Base-by-base conservation (phyloP, 495 filamentous ascomycete species). In the Ascobolus immersus region DNA sequence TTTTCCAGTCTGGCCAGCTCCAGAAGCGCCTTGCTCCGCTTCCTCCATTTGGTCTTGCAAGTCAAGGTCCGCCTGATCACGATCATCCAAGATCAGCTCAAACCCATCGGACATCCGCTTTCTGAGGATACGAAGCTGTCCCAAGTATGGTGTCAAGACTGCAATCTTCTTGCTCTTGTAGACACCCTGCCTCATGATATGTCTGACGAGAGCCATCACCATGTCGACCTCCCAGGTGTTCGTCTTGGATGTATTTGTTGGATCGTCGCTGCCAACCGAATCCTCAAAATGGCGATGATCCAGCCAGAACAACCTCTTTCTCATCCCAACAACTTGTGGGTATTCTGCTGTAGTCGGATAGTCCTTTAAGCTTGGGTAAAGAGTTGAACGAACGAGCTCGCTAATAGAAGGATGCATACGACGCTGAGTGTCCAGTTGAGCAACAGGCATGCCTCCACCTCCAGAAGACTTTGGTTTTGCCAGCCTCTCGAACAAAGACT, bases 381-480 rank as follows among this genome's bases (percentile, higher is more conserved):
- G 42, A 0, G 73, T 69, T 2, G 56, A 51, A 1, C 70, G 55
- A 20, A 73, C 41, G 3, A 75, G 56, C 3, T 58, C 49, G 5
- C 73, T 55, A 24, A 82, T 72, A 0, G 56, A 64, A 3, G 76
- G 76, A 45, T 73, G 65, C 76, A 86, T 86, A n/a, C 73, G 60
- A 14, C 75, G 55, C 47, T 86, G 75, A 12, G 59, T 67, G 32
- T 75, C 55, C 18, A 81, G 51, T 1, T 56, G 61, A 35, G 55
- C 58, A 35, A 59, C 63, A 2, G 71, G 71, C 17, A 49, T 39
- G 4, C 52, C 52, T 2, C 36, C 43, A 9, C 50, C 40, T 5
- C 39, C 36, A n/a, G 12, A n/a, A 31, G 14, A 31, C 10, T 17
- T 12, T 1, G 62, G 60, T 3, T 55, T 51, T 0, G 72, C 67